Evolutionary conservation across 176 grass and related monocot genomes (phyloP), one percentile per base, ranked within the genome.

Genomic region (Coix lacrymajobi): DNA sequence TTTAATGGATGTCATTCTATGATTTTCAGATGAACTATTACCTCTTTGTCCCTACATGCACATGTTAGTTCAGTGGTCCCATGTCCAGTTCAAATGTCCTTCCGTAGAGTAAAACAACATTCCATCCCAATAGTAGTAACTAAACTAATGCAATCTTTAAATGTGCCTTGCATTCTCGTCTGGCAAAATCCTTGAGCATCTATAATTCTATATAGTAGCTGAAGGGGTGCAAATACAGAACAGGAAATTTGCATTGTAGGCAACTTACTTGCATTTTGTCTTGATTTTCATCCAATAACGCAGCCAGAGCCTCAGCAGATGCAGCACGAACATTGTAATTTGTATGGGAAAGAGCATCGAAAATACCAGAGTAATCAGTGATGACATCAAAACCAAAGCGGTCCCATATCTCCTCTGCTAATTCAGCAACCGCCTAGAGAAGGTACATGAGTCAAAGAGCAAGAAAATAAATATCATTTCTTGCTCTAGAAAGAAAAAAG

Each of bases 401-500:
- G 83, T 98, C 96, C 96, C 96, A 98, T 62, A 98, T 61, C 69
- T 98, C 92, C 79, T 98, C 96, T 84, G 96, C 90, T 82, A 98
- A 57, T 90, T 91, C 92, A 91, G 96, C 85, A 60, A 95, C 91
- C n/a, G 68, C 85, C 96, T 98, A 82, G n/a, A 90, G 32, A 88
- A 74, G 62, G 60, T 62, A 81, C 17, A 77, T 75, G 79, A 37
- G 44, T 63, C 88, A 81, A 66, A 64, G 77, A 66, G 37, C 37
- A 85, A 76, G 52, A 70, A 85, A 81, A n/a, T n/a, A 78, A 65
- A 22, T 41, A 60, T 52, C 12, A 38, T 69, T 68, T 80, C 8
- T 26, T 80, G 45, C 31, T 34, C 57, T 7, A 28, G 8, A 62
- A 65, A 36, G 7, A 57, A 56, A 22, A 39, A 66, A 41, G 17